Conservation (phyloP, 75 land plant genomes). For the Isoetes taiwanensis region DNA sequence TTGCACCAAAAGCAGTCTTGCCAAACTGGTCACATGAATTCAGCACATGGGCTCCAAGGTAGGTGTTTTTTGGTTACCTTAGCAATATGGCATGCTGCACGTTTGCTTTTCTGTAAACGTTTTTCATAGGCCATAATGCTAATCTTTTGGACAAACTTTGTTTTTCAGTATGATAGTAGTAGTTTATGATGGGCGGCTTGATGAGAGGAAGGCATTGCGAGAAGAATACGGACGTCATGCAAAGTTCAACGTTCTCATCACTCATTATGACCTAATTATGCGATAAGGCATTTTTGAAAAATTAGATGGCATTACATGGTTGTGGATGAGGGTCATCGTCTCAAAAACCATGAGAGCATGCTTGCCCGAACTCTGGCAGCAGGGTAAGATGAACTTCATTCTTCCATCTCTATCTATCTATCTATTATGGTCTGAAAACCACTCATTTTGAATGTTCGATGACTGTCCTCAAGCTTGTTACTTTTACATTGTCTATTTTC, state of each 20-base stretch:
- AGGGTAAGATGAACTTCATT: conserved; percentile 34
- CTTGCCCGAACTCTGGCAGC: conserved; percentile 58
- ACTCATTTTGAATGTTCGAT: neutral
- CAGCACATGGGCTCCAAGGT: conserved; percentile 91
- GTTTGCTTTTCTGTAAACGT: conserved; percentile 1
- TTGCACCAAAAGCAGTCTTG: conserved; percentile 94
- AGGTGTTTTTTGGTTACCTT: no score
- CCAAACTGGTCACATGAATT: conserved; percentile 93
- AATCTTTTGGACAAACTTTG: no score
- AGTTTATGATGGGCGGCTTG: conserved; percentile 76
- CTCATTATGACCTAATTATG: conserved; percentile 96
- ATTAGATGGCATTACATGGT: conserved; percentile 89
- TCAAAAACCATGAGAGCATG: conserved; percentile 91
- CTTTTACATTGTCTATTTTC: no score
- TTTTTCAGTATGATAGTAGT: conserved; percentile 53
- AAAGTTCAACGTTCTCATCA: conserved; percentile 74
- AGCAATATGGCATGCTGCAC: neutral
- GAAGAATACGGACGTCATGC: conserved; percentile 58
- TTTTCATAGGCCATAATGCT: neutral
- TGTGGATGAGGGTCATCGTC: conserved; percentile 83
- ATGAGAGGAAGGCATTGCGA: conserved; percentile 59
- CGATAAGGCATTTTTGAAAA: conserved; percentile 75
- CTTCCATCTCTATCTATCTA: neutral
- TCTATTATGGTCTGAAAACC: neutral
- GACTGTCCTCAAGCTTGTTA: no score